Evolutionary conservation across 352 stramenopile species (phyloP), one percentile per base, ranked within the genome.

Genomic region (Globisporangium rhizosaccharum): DNA sequence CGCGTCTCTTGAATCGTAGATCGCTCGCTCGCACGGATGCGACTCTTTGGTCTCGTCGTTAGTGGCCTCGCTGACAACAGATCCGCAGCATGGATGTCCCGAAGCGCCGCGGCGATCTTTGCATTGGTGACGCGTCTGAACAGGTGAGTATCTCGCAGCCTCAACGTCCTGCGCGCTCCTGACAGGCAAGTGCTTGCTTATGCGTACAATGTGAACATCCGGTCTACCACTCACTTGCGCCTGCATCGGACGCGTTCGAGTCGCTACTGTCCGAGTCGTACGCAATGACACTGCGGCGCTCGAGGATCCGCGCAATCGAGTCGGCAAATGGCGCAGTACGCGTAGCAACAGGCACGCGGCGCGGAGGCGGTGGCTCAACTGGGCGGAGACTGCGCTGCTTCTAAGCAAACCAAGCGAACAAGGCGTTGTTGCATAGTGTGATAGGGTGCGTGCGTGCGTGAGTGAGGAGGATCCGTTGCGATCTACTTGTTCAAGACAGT

Each of bases 241-340:
- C 52, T 18, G 23, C 47, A 28, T 37, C 54, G 11, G 51, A 71
- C 12, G 62, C 52, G 20, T 56, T 42, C 5, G 61, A 67, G 14
- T 72, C 56, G 49, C 53, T 65, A 53, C 71, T 83, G 54, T 88
- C 79, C 3, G 74, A 87, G 30, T 88, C 79, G 66, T 87, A 86
- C 18, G 75, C 76, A 30, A 84, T 85, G 39, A 79, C 59, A 8
- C 66, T 51, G 20, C 79, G 72, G 0, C 76, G 73, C 58, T 88
- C 79, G 49, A 88, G 75, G 37, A 88, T 83, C 12, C 76, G 72
- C 6, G 76, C 74, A 45, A 88, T 88, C 17, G 79, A 86, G 46
- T 73, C 65, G 5, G 74, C 74, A 37, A 88, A 87, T 1, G 75
- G 73, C 1, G 63, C 61, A 8, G 55, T 14, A 39, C 54, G 59